Percentiles rank a stretch among this genome's conserved stretches.
phyloP scores from a whole-genome alignment of 192 early-diverging fungal genomes.

The Backusella tarrabulga region DNA sequence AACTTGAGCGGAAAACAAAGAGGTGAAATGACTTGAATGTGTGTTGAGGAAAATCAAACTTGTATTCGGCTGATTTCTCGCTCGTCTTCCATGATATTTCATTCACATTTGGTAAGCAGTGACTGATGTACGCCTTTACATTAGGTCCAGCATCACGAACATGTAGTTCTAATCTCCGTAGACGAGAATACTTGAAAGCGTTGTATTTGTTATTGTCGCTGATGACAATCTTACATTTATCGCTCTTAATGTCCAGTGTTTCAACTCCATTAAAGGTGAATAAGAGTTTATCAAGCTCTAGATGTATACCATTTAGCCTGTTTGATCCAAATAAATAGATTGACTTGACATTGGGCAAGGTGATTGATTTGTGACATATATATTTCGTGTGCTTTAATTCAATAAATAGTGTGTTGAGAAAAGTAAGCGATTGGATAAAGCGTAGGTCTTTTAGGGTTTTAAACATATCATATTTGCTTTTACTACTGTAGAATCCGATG shows the following conservation, averaged over 20 bases:
- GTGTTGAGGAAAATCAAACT: conserved; percentile 1
- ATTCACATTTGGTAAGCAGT: neutral
- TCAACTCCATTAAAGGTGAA: neutral
- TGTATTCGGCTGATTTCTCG: neutral
- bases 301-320: neutral
- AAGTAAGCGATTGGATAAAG: neutral
- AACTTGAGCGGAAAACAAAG: neutral
- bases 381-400: neutral
- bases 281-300: neutral
- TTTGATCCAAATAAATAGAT: neutral
- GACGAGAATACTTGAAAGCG: neutral
- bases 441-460: neutral
- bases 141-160: neutral
- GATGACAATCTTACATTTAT: neutral
- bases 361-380: neutral
- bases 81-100: neutral
- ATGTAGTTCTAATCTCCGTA: neutral
- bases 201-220: neutral
- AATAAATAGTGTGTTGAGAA: neutral
- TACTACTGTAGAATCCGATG: neutral
- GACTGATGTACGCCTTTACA: neutral
- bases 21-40: neutral
- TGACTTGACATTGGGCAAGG: neutral
- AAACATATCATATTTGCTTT: conserved; percentile 3
- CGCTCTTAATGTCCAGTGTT: neutral